Evolutionary conservation across 2,329 filamentous ascomycete species (phyloP).

Genomic region (Epichloe sibirici): DNA sequence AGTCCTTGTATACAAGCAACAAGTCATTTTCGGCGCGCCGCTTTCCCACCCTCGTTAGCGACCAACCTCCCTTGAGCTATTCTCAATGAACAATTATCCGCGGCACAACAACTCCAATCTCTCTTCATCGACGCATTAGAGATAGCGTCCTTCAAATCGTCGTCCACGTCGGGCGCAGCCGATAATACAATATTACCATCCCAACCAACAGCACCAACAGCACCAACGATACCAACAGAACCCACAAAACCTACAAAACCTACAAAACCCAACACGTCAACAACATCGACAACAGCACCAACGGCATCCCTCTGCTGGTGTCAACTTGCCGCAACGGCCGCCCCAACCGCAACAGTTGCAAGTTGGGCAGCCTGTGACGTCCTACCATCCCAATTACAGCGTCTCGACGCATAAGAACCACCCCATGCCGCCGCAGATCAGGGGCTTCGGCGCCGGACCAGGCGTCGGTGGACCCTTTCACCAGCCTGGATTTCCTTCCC

Average conservation of each 20-base stretch:
- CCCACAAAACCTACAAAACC: not conserved
- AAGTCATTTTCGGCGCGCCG: not conserved
- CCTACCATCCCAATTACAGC: not conserved
- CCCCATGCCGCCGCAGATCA: constrained; percentile 26
- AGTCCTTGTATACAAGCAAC: not conserved
- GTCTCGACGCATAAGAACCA: not conserved
- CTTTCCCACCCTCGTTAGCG: not conserved
- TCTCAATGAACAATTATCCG: constrained; percentile 11
- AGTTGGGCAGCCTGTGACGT: not conserved
- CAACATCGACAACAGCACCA: not conserved
- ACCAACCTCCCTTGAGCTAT: not conserved
- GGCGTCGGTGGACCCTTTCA: constrained; percentile 28
- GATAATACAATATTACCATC: too few species aligned
- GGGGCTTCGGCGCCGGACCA: constrained; percentile 26
- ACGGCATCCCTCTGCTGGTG: not conserved
- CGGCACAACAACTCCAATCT: constrained; percentile 8
- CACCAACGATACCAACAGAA: not conserved
- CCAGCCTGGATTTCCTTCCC: constrained; percentile 39
- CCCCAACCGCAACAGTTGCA: not conserved
- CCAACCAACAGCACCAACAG: not conserved
- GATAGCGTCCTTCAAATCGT: constrained; percentile 4
- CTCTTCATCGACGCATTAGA: constrained; percentile 18
- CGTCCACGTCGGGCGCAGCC: not conserved
- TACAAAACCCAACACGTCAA: not conserved
- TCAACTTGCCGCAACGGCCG: not conserved